Evolutionary conservation across 345 rosid genomes (phyloP).

Genomic region (Citrus glauca): DNA sequence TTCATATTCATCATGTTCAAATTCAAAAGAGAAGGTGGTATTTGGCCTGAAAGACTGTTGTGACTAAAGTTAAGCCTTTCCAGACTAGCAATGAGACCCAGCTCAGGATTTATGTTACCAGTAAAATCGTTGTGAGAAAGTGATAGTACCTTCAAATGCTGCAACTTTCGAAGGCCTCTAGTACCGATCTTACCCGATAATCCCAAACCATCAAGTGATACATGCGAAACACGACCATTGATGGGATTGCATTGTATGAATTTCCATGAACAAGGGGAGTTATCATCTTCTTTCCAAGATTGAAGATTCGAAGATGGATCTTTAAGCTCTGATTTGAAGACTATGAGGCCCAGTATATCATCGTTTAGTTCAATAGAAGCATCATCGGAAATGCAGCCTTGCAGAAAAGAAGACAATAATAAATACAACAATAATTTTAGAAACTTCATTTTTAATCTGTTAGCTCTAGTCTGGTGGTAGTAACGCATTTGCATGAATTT

Average conservation of each 20-base stretch:
- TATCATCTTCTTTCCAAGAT: slow-evolving; percentile 83
- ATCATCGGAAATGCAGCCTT: slow-evolving; percentile 24
- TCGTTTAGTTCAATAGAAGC: slow-evolving; percentile 53
- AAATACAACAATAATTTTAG: slow-evolving; percentile 6
- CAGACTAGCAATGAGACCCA: slow-evolving; percentile 35
- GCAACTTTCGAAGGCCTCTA: slow-evolving; percentile 70
- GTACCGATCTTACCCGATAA: slow-evolving; percentile 69
- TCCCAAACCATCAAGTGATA: slow-evolving; percentile 57
- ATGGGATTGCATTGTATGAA: slow-evolving; percentile 65
- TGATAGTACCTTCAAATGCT: slow-evolving; percentile 58
- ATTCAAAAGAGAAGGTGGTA: slow-evolving; percentile 43
- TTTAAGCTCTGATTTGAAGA: slow-evolving; percentile 70
- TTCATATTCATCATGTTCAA: slow-evolving; percentile 35
- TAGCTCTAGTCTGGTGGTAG: background rate
- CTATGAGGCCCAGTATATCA: slow-evolving; percentile 80
- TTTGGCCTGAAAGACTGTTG: slow-evolving; percentile 62
- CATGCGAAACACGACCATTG: slow-evolving; percentile 53
- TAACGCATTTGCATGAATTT: background rate
- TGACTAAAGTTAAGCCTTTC: slow-evolving; percentile 56
- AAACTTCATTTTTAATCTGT: background rate
- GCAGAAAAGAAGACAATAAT: slow-evolving; percentile 9
- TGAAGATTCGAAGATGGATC: slow-evolving; percentile 55
- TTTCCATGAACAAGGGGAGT: slow-evolving; percentile 83
- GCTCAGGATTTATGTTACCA: slow-evolving; percentile 41
- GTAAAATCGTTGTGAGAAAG: slow-evolving; percentile 65